These are phyloP conservation scores for Perkinsus marinus DNA, from an alignment of 169 alveolate genomes.

Conservation along the genomic window DNA sequence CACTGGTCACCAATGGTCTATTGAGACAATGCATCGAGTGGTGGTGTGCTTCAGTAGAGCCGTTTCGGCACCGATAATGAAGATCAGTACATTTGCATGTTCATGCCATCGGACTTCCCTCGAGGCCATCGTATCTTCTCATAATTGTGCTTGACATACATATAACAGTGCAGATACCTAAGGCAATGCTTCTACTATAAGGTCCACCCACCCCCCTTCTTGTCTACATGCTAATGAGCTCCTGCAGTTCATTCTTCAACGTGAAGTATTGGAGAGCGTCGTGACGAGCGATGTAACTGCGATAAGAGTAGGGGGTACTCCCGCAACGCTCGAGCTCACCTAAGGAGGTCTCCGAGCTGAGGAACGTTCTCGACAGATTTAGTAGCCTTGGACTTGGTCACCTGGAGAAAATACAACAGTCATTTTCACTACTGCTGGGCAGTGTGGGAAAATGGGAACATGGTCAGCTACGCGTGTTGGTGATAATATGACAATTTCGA, in stretches of 20 bases:
- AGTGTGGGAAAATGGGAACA: too few species aligned
- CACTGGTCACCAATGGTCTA: background rate
- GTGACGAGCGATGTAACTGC: background rate
- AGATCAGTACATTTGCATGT: background rate
- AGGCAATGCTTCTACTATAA: background rate
- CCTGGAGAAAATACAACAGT: background rate
- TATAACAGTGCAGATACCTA: background rate
- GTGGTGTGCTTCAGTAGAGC: background rate
- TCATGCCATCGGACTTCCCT: background rate
- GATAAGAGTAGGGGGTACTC: background rate
- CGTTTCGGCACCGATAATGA: too few species aligned
- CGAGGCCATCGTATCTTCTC: background rate
- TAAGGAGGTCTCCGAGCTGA: background rate
- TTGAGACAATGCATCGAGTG: background rate
- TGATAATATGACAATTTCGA: too few species aligned
- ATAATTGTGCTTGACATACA: background rate
- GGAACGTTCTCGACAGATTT: background rate
- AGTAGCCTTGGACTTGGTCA: background rate
- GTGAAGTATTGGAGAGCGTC: background rate
- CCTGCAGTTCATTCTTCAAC: background rate
- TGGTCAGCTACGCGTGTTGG: too few species aligned
- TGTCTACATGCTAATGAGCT: background rate
- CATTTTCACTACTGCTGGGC: too few species aligned
- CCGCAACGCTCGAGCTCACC: too few species aligned
- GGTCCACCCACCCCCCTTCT: background rate